Evolutionary conservation across 176 grass and related monocot species (phyloP), one percentile per base, ranked within the genome.

Genomic region (Carex kokanica): DNA sequence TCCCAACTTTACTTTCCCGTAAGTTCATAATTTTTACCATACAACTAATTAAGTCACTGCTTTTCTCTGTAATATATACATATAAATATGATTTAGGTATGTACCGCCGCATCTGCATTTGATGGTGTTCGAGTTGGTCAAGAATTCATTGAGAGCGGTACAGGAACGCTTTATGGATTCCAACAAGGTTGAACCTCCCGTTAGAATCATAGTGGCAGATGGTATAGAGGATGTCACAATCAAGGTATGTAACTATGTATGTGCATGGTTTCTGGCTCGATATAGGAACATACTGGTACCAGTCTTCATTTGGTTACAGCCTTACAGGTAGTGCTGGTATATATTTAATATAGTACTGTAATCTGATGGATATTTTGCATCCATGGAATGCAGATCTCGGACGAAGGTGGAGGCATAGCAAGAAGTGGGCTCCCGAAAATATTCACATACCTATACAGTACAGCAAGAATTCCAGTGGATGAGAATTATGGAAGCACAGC

Each of bases 371-470:
- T 38, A 38, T 34, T 34, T 34, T 34, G 32, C 32, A 34, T 34
- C 32, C 36, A 20, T 75, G 2, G 45, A 67, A 64, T 74, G 34
- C 85, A 98, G 95, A 98, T 98, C 81, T 94, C 92, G 68, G 95
- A 98, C 77, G 95, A 98, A 93, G 95, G 95, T 45, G 95, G 95
- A 84, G 95, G 95, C 67, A 98, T 98, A 86, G 89, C 89, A 78
- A 93, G 95, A 85, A 98, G 95, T 77, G 95, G 95, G 18, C 95
- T 98, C 79, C 82, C 90, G 18, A 93, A 87, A 82, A 94, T 98
- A 75, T 98, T 98, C 81, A 98, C 95, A 6, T 98, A 98, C 75
- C 92, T 98, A 1, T 98, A 98, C 83, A 94, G 92, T 87, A 98
- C 95, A 54, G 95, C 95, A 83, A 92, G 89, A 84, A 85, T 89